Conservation (phyloP, 129 eudicot species). For the Gnaphalium uliginosum region DNA sequence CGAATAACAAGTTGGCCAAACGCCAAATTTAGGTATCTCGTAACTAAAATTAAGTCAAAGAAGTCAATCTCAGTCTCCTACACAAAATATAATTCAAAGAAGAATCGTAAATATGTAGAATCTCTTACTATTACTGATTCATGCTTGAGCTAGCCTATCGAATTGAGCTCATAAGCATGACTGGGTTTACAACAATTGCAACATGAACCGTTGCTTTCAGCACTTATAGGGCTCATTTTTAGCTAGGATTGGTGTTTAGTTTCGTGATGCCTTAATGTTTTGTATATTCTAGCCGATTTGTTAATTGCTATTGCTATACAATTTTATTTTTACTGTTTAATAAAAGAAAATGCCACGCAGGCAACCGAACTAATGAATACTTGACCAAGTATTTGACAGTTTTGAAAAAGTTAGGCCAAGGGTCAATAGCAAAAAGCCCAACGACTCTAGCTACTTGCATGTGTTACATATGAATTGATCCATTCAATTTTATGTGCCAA, state of each 20-base stretch:
- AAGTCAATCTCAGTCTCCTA: background rate
- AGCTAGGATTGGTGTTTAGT: no score
- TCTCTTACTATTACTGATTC: no score
- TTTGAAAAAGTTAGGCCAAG: conserved; percentile 9
- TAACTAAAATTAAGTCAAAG: background rate
- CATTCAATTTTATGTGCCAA: conserved; percentile 11
- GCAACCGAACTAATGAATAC: background rate
- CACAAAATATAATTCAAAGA: no score
- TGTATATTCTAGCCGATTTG: no score
- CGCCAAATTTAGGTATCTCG: conserved; percentile 1
- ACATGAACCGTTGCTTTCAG: no score
- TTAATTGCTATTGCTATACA: no score
- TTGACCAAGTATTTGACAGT: conserved; percentile 7
- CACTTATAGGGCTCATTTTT: no score
- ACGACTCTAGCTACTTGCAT: conserved; percentile 18
- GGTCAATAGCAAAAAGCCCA: conserved; percentile 11
- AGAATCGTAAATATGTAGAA: no score
- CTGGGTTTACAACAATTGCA: no score
- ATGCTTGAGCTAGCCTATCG: no score
- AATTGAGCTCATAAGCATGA: no score
- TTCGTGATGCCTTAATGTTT: no score
- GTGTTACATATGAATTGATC: background rate
- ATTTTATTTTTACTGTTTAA: background rate
- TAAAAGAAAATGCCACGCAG: background rate
- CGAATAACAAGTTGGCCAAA: background rate